These are phyloP conservation scores for Nidula microcarpa DNA, from an alignment of 768 basidiomycete genomes.

Conservation along the genomic window DNA sequence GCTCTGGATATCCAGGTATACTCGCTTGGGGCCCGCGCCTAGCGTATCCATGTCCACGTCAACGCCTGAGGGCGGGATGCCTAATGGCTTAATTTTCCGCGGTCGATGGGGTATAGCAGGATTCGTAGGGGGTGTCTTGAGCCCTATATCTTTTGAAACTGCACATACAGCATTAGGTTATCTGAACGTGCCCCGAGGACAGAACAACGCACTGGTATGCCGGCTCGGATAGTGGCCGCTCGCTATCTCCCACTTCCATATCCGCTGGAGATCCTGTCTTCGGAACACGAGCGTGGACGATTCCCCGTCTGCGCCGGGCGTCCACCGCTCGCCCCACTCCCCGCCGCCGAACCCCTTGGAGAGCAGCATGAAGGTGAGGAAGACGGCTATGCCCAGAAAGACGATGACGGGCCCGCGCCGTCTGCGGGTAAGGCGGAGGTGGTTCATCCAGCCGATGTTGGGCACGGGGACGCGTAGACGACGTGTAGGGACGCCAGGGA, in stretches of 20 bases:
- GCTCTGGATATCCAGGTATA: constrained; percentile 68
- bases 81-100: constrained; percentile 36
- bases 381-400: constrained; percentile 44
- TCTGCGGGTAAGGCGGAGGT: constrained; percentile 38
- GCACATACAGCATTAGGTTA: not conserved
- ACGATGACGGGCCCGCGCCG: constrained; percentile 55
- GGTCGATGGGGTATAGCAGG: constrained; percentile 60
- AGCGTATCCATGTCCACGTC: constrained; percentile 44
- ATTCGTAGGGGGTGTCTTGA: constrained; percentile 54
- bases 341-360: constrained; percentile 34
- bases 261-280: constrained; percentile 70
- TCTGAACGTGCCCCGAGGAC: not conserved
- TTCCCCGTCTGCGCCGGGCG: constrained; percentile 27
- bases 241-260: constrained; percentile 93
- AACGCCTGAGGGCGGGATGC: constrained; percentile 42
- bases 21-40: constrained; percentile 72
- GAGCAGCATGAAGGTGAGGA: constrained; percentile 47
- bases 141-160: constrained; percentile 66
- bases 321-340: constrained; percentile 42
- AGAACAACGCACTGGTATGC: constrained; percentile 50
- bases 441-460: constrained; percentile 41
- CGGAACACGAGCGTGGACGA: constrained; percentile 68
- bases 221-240: constrained; percentile 87
- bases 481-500: constrained; percentile 55
- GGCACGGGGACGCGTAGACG: constrained; percentile 58